phyloP scores from a whole-genome alignment of 164 flowering plant species.

The Tetracentron sinense region DNA sequence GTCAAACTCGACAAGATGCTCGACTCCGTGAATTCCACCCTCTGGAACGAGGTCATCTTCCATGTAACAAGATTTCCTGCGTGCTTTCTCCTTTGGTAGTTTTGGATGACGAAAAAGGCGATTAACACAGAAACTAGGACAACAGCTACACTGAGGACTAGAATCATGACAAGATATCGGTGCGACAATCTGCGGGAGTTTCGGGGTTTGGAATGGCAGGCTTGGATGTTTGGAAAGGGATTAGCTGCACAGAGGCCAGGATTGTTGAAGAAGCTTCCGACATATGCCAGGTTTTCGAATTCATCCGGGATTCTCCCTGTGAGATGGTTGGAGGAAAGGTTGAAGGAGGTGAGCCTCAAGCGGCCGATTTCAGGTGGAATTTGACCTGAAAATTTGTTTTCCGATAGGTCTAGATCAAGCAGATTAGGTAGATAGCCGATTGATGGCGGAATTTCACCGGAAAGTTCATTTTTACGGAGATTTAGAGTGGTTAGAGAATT shows the following conservation, averaged over 20 bases:
- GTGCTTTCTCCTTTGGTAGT: slow-evolving; percentile 29
- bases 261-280: slow-evolving; percentile 63
- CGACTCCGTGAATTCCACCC: slow-evolving; percentile 50
- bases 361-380: slow-evolving; percentile 52
- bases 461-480: slow-evolving; percentile 49
- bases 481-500: slow-evolving; percentile 33
- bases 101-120: slow-evolving; percentile 28
- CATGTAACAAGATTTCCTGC: slow-evolving; percentile 33
- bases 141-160: slow-evolving; percentile 19
- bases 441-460: slow-evolving; percentile 52
- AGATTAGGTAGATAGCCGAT: slow-evolving; percentile 46
- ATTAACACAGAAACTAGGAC: slow-evolving; percentile 17
- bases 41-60: slow-evolving; percentile 76
- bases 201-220: slow-evolving; percentile 18
- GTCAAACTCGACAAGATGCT: slow-evolving; percentile 47
- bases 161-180: slow-evolving; percentile 28
- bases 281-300: slow-evolving; percentile 48
- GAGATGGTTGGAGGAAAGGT: slow-evolving; percentile 67
- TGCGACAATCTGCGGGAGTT: slow-evolving; percentile 24
- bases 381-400: slow-evolving; percentile 59
- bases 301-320: slow-evolving; percentile 54
- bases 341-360: slow-evolving; percentile 37
- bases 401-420: slow-evolving; percentile 49
- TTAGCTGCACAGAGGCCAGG: slow-evolving; percentile 47
- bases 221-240: slow-evolving; percentile 18